These are phyloP conservation scores for Cotoneaster glaucophyllus DNA, from an alignment of 306 rosid genomes.

Conservation along the genomic window DNA sequence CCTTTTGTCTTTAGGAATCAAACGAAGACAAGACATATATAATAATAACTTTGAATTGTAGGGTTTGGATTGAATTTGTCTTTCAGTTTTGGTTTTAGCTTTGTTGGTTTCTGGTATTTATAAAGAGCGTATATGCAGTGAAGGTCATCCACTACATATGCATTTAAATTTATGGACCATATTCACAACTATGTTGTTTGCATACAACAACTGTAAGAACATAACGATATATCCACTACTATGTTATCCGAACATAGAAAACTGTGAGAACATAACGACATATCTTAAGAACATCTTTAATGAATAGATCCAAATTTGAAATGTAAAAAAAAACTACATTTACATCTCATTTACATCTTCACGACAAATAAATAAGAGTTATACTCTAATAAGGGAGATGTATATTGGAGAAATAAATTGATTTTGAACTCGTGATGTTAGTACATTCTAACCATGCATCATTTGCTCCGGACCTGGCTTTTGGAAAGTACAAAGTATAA, in stretches of 20 bases:
- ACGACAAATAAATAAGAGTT: not conserved
- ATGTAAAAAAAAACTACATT: not conserved
- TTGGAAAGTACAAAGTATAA: not conserved
- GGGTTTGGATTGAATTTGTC: constrained; percentile 19
- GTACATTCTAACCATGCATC: not conserved
- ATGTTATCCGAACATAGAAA: too few species aligned
- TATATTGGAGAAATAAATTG: too few species aligned
- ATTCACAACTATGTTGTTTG: not conserved
- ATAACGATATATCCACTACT: too few species aligned
- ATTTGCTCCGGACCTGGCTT: not conserved
- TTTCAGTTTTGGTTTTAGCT: constrained; percentile 35
- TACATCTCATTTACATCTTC: too few species aligned
- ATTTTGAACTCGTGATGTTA: too few species aligned
- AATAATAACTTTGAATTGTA: constrained; percentile 39
- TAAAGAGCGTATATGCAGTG: not conserved
- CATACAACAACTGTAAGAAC: too few species aligned
- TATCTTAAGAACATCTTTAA: not conserved
- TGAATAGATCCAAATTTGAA: not conserved
- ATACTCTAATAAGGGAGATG: too few species aligned
- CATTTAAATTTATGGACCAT: not conserved
- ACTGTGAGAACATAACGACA: not conserved
- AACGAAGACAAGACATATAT: constrained; percentile 50
- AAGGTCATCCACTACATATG: not conserved
- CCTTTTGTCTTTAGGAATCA: constrained; percentile 27
- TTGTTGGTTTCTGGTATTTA: constrained; percentile 27